Conservation (phyloP, 2,329 filamentous ascomycete genomes). For the Fusarium caatingaense region DNA sequence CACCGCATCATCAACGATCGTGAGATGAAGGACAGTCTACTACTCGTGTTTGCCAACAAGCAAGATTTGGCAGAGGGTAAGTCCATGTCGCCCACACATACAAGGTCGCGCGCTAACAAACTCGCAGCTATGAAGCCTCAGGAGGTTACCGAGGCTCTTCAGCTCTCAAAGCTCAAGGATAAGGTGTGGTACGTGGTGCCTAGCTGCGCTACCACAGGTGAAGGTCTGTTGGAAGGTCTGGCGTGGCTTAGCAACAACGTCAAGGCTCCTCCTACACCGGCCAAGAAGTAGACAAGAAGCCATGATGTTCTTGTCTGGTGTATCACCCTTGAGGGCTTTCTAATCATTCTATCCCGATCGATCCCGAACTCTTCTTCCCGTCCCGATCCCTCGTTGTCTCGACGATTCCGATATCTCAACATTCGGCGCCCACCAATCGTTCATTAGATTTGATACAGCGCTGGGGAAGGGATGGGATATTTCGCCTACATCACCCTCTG, state of each 20-base stretch:
- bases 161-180: slow-evolving; percentile 82
- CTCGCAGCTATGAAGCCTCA: slow-evolving; percentile 79
- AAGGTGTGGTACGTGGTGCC: slow-evolving; percentile 88
- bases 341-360: slow-evolving; percentile 5
- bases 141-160: slow-evolving; percentile 81
- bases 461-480: neutral
- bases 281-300: slow-evolving; percentile 61
- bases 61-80: slow-evolving; percentile 88
- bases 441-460: neutral
- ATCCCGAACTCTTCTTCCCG: slow-evolving; percentile 12
- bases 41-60: slow-evolving; percentile 99
- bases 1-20: slow-evolving; percentile 98
- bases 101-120: neutral
- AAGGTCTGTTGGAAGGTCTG: slow-evolving; percentile 83
- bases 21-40: slow-evolving; percentile 94
- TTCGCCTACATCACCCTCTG: slow-evolving; percentile 10
- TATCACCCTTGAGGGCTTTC: slow-evolving; percentile 4
- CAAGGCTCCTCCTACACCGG: slow-evolving; percentile 70
- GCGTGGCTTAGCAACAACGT: slow-evolving; percentile 88
- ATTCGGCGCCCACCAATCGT: neutral
- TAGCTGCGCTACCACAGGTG: slow-evolving; percentile 83
- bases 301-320: neutral
- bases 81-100: neutral
- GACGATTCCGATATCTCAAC: neutral
- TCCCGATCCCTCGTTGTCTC: neutral